Conservation (phyloP, 345 rosid genomes). For the Alliaria petiolata region DNA sequence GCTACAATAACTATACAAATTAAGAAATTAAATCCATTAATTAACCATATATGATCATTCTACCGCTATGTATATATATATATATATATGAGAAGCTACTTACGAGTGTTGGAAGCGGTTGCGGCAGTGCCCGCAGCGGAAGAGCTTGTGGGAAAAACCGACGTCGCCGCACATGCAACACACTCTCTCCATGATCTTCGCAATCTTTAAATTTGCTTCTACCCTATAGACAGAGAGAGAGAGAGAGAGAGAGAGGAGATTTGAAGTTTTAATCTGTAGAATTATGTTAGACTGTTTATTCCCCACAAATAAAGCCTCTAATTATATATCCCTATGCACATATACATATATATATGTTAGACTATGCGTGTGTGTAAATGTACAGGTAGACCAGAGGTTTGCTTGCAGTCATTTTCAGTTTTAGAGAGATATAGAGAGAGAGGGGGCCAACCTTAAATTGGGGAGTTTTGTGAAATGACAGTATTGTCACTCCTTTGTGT, state of each 20-base stretch:
- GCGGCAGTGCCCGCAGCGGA: constrained; percentile 25
- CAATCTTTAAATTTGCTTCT: neutral
- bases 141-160: constrained; percentile 30
- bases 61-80: neutral
- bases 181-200: constrained; percentile 18
- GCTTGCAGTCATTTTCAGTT: constrained; percentile 25
- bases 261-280: neutral
- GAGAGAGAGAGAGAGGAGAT: neutral
- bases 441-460: constrained; percentile 15
- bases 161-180: constrained; percentile 37
- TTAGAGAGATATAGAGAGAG: neutral
- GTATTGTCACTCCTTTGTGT: neutral
- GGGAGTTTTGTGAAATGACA: neutral
- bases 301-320: neutral
- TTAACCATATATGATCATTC: neutral
- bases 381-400: constrained; percentile 13
- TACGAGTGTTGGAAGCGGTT: constrained; percentile 32
- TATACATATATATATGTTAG: neutral
- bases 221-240: neutral
- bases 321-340: neutral
- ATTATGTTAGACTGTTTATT: neutral
- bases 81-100: neutral
- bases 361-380: no score
- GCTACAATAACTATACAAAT: constrained; percentile 62
- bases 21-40: neutral